Evolutionary conservation across 2,329 filamentous ascomycete genomes (phyloP), one percentile per base, ranked within the genome.

Genomic region (Claviceps spartinae): DNA sequence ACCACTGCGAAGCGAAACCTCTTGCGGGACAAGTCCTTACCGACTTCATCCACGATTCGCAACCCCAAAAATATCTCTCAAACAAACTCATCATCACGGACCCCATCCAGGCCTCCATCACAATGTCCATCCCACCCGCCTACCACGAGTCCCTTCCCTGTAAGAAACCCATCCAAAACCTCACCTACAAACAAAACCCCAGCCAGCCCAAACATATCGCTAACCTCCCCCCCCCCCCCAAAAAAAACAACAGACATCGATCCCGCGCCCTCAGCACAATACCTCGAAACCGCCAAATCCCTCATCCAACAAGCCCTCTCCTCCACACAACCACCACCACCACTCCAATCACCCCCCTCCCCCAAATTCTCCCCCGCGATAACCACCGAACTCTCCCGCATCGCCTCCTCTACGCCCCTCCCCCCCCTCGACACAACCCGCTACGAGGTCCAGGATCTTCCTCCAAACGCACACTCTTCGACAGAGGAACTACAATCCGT

Each of bases 111-210:
- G 5, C 24, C 26, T 30, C 26, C 26, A 9, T 9, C 22, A 30
- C 43, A 20, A 50, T 50, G 52, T 66, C 65, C 63, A 41, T 61
- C 38, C 58, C 60, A 42, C 63, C 67, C 48, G 69, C 68, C 50
- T 71, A 83, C 55, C 84, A 89, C 69, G 86, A 93, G 64, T 88
- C 85, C 22, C 81, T 94, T 22, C 86, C 87, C 48, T 91, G 86
- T 89, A 78, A 58, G 79, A 55, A 48, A 43, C 47, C 52, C 50
- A 30, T 49, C n/a, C 54, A 16, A 14, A 5, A 20, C 16, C 8
- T 8, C 8, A 18, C 18, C 18, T 13, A 48, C 13, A 30, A 18
- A 48, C 38, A 18, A 30, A 48, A 30, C 5, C 13, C 38, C 8
- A 20, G 13, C 4, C 16, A 45, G 5, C 36, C 11, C 4, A n/a